A percentile compares a stretch with the other conserved stretches of the same genome.
phyloP scores from a whole-genome alignment of 2,329 filamentous ascomycete genomes.

The Colletotrichum sp. region DNA sequence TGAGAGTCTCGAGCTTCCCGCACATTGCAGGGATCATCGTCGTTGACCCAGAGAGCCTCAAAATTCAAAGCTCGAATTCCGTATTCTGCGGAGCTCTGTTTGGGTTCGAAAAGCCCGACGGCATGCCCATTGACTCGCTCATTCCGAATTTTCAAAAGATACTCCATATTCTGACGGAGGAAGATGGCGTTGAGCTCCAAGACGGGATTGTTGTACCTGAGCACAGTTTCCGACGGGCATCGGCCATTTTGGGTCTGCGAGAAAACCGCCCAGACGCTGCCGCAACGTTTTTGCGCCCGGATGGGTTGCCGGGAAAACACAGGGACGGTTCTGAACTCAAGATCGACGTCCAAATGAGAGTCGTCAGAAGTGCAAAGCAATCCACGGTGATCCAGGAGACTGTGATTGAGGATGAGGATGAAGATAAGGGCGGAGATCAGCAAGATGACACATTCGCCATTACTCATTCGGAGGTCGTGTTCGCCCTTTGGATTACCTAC shows the following conservation, averaged over 20 bases:
- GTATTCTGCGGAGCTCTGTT: slow-evolving; percentile 94
- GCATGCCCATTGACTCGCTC: slow-evolving; percentile 77
- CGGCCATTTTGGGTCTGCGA: slow-evolving; percentile 81
- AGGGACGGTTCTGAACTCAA: slow-evolving; percentile 91
- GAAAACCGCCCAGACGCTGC: slow-evolving; percentile 82
- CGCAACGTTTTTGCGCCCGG: slow-evolving; percentile 80
- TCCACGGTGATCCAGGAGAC: slow-evolving; percentile 65
- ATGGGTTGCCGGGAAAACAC: slow-evolving; percentile 84
- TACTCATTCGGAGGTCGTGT: slow-evolving; percentile 77
- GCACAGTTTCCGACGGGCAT: slow-evolving; percentile 90
- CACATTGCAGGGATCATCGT: slow-evolving; percentile 98
- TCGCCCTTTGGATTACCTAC: slow-evolving; percentile 96
- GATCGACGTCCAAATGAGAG: slow-evolving; percentile 95
- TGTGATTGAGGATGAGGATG: slow-evolving; percentile 63
- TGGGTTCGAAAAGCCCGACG: slow-evolving; percentile 83
- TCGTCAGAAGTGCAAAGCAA: slow-evolving; percentile 86
- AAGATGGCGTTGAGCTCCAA: slow-evolving; percentile 81
- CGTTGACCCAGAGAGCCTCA: slow-evolving; percentile 77
- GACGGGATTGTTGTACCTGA: slow-evolving; percentile 98
- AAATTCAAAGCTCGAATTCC: slow-evolving; percentile 90
- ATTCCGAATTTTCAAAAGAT: slow-evolving; percentile 89
- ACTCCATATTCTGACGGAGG: slow-evolving; percentile 79
- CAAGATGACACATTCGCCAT: slow-evolving; percentile 51
- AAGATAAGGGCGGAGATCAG: slow-evolving; percentile 39
- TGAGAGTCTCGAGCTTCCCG: slow-evolving; percentile 91